phyloP scores from a whole-genome alignment of 257 asterid genomes.

The Solanum tarapatanum region DNA sequence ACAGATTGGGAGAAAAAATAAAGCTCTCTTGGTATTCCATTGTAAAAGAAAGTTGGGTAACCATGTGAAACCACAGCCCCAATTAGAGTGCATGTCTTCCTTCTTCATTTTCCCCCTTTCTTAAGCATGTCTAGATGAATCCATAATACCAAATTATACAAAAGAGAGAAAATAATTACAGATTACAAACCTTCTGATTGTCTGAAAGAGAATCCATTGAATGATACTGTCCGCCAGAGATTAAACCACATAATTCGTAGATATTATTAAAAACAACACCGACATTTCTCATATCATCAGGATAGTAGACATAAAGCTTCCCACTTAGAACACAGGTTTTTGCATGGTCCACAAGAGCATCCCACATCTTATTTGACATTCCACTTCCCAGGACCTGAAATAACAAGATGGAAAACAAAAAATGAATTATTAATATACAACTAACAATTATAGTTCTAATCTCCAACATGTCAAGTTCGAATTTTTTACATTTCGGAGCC shows the following conservation, averaged over 20 bases:
- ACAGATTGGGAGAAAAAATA: not conserved
- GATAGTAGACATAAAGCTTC: constrained; percentile 75
- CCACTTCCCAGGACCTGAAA: constrained; percentile 87
- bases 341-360: constrained; percentile 76
- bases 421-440: constrained; percentile 1
- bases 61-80: not conserved
- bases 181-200: constrained; percentile 63
- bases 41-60: not conserved
- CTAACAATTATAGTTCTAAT: not conserved
- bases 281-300: constrained; percentile 67
- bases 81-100: not conserved
- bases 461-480: not conserved
- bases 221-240: constrained; percentile 59
- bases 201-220: constrained; percentile 75
- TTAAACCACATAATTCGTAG: constrained; percentile 71
- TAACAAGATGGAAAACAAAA: not conserved
- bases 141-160: not conserved
- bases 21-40: not conserved
- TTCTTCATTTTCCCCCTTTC: not conserved
- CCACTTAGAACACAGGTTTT: constrained; percentile 91
- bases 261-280: constrained; percentile 79
- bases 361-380: constrained; percentile 99
- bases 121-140: not conserved
- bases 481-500: constrained; percentile 66
- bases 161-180: not conserved